Base-by-base conservation (phyloP, 257 asterid genomes). In the Przewalskia tangutica region DNA sequence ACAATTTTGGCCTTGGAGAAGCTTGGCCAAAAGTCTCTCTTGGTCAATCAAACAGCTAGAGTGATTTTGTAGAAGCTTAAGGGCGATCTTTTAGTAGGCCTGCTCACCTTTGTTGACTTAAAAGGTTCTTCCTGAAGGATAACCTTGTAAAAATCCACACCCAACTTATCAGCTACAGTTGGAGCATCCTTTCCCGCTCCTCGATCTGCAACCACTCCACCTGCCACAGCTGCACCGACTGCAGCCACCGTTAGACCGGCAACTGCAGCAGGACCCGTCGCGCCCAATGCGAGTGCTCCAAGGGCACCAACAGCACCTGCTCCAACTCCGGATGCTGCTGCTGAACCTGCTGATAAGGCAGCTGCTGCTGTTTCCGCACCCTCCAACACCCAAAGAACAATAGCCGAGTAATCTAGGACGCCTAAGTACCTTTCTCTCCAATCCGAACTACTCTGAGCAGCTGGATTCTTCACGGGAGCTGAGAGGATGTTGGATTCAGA, bases 61-160 rank as follows among this genome's bases (percentile, higher is more conserved):
- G 12, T 18, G 65, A 59, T 8, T 59, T 59, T 13, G 65, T 7
- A 59, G 34, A 59, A n/a, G 32, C 13, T 16, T 17, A 64, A 32
- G 14, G 8, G 4, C 42, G 42, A 42, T 48, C 59, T 7, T 18
- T 12, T 20, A 11, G 42, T 46, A 48, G 20, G 44, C 14, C 10
- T 23, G 79, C 79, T 23, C 42, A 93, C 98, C 87, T 88, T 90
- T 17, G 95, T 87, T 12, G 99, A 94, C 89, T 91, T 94, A 85
- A 94, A 95, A 46, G 99, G 99, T 88, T 95, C 99, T 85, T 94
- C 97, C 12, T 88, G 90, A 38, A 95, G 93, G 79, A 94, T 85
- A 79, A 94, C 93, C 86, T 90, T 95, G 93, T 94, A 95, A 79
- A 94, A 95, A 84, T 92, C 98, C 79, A 92, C 91, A 0, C 98